A percentile compares a stretch with the other conserved stretches of the same genome.
phyloP scores from a whole-genome alignment of 148 eudicot species.

The Fagopyrum esculentum region DNA sequence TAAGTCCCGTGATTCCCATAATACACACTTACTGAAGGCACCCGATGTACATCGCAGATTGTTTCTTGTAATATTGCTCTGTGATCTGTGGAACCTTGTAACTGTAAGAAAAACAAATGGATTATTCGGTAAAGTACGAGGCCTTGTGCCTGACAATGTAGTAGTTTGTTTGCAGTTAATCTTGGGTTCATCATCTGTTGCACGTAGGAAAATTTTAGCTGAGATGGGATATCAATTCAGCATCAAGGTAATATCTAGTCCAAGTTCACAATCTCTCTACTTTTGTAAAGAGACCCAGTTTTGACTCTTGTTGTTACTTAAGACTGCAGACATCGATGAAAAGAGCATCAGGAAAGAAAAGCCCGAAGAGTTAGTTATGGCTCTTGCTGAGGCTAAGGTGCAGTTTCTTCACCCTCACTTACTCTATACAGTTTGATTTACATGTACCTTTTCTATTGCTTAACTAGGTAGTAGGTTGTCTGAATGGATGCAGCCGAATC shows the following conservation, averaged over 20 bases:
- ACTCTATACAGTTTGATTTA: background rate
- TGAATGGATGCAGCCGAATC: background rate
- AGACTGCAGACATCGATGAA: conserved; percentile 89
- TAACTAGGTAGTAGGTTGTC: background rate
- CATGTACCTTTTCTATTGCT: background rate
- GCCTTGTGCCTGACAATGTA: background rate
- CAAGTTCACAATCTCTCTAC: background rate
- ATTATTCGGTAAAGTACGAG: background rate
- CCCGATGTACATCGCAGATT: background rate
- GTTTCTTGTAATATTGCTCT: background rate
- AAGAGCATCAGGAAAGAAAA: conserved; percentile 76
- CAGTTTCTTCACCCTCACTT: background rate
- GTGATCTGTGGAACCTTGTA: no score
- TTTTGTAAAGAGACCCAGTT: background rate
- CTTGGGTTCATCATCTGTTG: conserved; percentile 80
- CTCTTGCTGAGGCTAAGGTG: conserved; percentile 97
- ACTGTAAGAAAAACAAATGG: background rate
- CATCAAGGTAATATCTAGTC: conserved; percentile 41
- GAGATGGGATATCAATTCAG: conserved; percentile 89
- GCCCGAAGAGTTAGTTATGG: conserved; percentile 83
- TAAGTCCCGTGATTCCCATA: no score
- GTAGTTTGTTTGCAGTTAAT: conserved; percentile 47
- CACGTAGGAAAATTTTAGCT: conserved; percentile 61
- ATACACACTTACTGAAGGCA: no score
- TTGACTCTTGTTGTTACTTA: conserved; percentile 17